Percentiles rank a stretch among this genome's conserved stretches.
Conservation (phyloP, 2,329 filamentous ascomycete species). For the Neofusicoccum kwambonambiense region DNA sequence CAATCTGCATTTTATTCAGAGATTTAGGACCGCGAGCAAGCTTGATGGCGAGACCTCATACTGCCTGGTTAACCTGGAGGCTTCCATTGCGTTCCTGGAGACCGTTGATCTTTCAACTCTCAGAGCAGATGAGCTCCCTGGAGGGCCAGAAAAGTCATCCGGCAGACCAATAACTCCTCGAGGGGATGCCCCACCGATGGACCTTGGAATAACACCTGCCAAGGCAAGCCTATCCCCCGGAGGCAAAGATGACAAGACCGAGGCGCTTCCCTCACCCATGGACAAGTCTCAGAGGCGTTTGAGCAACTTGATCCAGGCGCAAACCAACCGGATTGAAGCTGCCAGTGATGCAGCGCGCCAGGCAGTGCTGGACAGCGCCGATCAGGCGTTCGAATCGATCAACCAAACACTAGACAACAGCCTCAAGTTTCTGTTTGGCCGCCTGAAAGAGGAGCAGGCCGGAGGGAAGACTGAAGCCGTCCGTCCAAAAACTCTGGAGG, state of each 20-base stretch:
- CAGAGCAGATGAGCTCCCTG: conserved; percentile 72
- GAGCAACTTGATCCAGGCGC: conserved; percentile 82
- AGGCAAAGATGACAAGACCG: conserved; percentile 21
- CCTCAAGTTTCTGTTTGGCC: conserved; percentile 89
- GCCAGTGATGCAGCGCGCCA: conserved; percentile 75
- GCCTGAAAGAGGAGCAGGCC: conserved; percentile 68
- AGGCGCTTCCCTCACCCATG: conserved; percentile 28
- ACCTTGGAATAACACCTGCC: conserved; percentile 39
- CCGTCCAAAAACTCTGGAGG: conserved; percentile 75
- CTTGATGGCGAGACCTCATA: conserved; percentile 94
- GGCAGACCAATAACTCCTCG: conserved; percentile 48
- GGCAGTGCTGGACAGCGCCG: conserved; percentile 73
- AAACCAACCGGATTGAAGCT: conserved; percentile 75
- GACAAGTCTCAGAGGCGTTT: conserved; percentile 69
- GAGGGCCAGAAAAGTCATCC: conserved; percentile 60
- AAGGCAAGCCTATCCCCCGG: conserved; percentile 29
- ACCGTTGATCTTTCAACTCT: conserved; percentile 92
- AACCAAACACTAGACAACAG: conserved; percentile 87
- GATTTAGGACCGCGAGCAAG: conserved; percentile 81
- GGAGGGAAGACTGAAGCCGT: conserved; percentile 23
- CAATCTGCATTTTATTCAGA: conserved; percentile 91
- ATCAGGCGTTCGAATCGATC: conserved; percentile 89
- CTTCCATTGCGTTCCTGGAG: conserved; percentile 89
- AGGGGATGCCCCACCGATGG: conserved; percentile 39
- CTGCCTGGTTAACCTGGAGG: conserved; percentile 93